Conservation (phyloP, 441 rosid genomes). For the Erysimum cheiri region DNA sequence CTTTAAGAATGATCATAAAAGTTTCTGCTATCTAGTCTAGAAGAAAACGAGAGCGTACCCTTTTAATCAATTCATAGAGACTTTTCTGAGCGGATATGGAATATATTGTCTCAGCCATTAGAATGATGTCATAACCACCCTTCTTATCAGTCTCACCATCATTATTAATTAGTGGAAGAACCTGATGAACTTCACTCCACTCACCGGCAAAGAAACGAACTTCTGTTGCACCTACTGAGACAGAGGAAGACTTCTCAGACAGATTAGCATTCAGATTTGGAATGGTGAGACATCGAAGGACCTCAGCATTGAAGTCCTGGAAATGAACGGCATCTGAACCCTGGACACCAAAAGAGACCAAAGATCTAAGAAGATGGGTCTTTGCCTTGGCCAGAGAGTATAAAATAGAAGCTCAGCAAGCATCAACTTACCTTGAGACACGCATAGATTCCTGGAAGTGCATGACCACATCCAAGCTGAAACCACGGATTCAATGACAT, state of each 20-base stretch:
- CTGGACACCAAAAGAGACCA: conserved; percentile 46
- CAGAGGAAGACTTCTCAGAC: conserved; percentile 37
- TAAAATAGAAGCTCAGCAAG: conserved; percentile 19
- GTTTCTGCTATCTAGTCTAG: background rate
- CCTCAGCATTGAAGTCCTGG: conserved; percentile 95
- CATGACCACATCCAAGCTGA: conserved; percentile 97
- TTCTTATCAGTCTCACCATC: conserved; percentile 45
- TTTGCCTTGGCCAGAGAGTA: conserved; percentile 6
- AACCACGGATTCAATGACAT: conserved; percentile 29
- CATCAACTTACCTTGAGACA: conserved; percentile 65
- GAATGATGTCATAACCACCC: conserved; percentile 73
- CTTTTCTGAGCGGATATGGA: conserved; percentile 68
- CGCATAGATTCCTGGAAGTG: conserved; percentile 80
- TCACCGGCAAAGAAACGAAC: conserved; percentile 84
- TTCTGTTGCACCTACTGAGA: conserved; percentile 25
- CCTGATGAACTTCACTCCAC: conserved; percentile 76
- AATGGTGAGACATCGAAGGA: conserved; percentile 78
- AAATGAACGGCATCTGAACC: conserved; percentile 74
- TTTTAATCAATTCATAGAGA: conserved; percentile 76
- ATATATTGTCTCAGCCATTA: conserved; percentile 96
- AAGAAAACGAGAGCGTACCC: conserved; percentile 49
- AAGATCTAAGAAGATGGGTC: conserved; percentile 17
- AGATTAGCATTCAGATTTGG: conserved; percentile 74
- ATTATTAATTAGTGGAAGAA: conserved; percentile 56
- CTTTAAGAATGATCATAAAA: background rate